Evolutionary conservation across 23 red algal genomes (phyloP).

Genomic region (Chondrus crispus): DNA sequence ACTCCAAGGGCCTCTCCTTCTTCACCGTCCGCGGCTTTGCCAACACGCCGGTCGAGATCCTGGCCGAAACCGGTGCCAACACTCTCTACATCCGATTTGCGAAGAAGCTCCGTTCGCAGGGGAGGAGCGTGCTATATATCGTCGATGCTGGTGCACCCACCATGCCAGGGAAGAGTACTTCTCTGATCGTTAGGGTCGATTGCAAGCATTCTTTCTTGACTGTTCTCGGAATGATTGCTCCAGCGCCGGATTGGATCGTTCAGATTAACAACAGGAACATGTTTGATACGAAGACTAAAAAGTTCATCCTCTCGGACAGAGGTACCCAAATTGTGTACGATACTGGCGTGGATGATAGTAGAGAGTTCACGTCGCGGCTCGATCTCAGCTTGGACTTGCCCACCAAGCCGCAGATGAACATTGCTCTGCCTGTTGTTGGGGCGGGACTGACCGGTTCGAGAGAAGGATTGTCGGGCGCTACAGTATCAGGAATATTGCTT

Average conservation of each 20-base stretch:
- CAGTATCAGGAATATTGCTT: too few species aligned
- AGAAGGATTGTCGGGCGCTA: too few species aligned
- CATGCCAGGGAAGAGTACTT: not conserved
- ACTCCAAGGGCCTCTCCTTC: constrained; percentile 37
- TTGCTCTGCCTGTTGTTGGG: too few species aligned
- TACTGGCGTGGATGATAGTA: too few species aligned
- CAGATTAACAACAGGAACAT: constrained; percentile 1
- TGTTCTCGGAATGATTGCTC: constrained; percentile 36
- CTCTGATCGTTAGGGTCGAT: constrained; percentile 25
- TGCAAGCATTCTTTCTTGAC: constrained; percentile 43
- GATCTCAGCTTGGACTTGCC: too few species aligned
- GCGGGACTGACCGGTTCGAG: too few species aligned
- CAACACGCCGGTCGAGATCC: not conserved
- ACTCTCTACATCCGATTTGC: not conserved
- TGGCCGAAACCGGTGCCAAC: constrained; percentile 45
- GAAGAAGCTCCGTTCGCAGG: not conserved
- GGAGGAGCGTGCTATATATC: not conserved
- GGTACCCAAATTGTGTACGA: too few species aligned
- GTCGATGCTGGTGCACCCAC: constrained; percentile 9
- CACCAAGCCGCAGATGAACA: too few species aligned
- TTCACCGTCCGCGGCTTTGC: constrained; percentile 40
- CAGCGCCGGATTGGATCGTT: constrained; percentile 49
- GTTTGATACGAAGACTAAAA: too few species aligned
- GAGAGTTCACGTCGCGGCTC: too few species aligned
- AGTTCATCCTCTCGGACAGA: too few species aligned